Evolutionary conservation across 108 stramenopile species (phyloP).

Genomic region (Skeletonema tropicum): DNA sequence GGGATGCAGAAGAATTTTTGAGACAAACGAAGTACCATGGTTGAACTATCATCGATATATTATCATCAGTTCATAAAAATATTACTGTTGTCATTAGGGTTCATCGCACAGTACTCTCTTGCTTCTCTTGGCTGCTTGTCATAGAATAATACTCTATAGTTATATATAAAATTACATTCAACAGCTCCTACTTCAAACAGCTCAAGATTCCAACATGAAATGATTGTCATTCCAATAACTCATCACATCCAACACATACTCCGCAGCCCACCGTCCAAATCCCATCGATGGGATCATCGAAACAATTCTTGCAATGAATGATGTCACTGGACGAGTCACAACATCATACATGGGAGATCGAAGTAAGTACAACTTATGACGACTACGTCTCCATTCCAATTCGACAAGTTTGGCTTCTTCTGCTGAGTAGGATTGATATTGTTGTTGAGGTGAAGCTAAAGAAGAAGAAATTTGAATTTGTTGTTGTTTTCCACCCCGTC

Average conservation of each 20-base stretch:
- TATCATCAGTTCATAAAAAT: too few species aligned
- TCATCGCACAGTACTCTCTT: too few species aligned
- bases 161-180: too few species aligned
- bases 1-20: too few species aligned
- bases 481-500: neutral
- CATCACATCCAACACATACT: slow-evolving; percentile 46
- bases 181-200: too few species aligned
- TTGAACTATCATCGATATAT: too few species aligned
- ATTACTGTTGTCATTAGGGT: too few species aligned
- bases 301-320: slow-evolving; percentile 22
- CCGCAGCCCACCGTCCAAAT: slow-evolving; percentile 33
- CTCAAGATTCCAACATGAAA: slow-evolving; percentile 46
- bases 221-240: slow-evolving; percentile 44
- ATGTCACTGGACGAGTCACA: slow-evolving; percentile 29
- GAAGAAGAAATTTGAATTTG: neutral
- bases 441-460: neutral
- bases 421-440: neutral
- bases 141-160: too few species aligned
- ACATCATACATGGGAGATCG: slow-evolving; percentile 43
- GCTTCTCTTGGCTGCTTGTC: too few species aligned
- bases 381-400: slow-evolving; percentile 35
- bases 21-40: too few species aligned
- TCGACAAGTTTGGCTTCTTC: slow-evolving; percentile 33
- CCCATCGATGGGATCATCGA: slow-evolving; percentile 46
- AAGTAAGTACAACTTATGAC: slow-evolving; percentile 36